Base-by-base conservation (phyloP, 208 protist genomes). In the Acanthamoeba lenticulata region DNA sequence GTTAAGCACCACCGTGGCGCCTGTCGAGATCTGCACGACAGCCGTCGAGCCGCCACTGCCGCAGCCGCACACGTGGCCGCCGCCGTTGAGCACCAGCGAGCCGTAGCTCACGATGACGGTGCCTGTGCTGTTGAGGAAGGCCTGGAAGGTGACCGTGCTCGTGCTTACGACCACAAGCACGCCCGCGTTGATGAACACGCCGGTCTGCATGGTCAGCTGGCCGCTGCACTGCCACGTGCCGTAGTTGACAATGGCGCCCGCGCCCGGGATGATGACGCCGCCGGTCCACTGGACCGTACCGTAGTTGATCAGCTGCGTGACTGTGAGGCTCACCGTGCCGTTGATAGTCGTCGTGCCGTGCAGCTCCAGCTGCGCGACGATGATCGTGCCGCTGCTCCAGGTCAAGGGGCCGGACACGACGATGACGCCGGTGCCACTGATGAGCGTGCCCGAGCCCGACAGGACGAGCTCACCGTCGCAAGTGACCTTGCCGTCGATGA, bases 151-250 rank as follows among this genome's bases (percentile, higher is more conserved):
- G 29, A 44, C 67, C n/a, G 79, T 89, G 32, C n/a, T n/a, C 27
- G 52, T 60, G 21, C 15, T 40, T 11, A 29, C 6, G 65, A 42
- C 40, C 15, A 74, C 15, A 32, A 74, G 34, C 34, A 74, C 65
- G 27, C 85, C 85, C 0, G 29, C 36, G 17, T 91, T 72, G 85
- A 91, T 34, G 40, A 72, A 49, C 36, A 74, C 85, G 85, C 81
- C 81, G 6, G 34, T 62, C 55, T 90, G 81, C 32, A 90, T 7
- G 34, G 36, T n/a, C n/a, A n/a, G n/a, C n/a, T n/a, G n/a, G n/a
- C n/a, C n/a, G n/a, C n/a, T n/a, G n/a, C 29, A 45, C 29, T 91
- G 85, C 85, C 34, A 72, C 27, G 85, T 91, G 55, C 85, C 85
- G 24, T 15, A 72, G 62, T 60, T 91, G 62, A 91, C 24, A 52